phyloP scores from a whole-genome alignment of 2,329 filamentous ascomycete species.

The Cordyceps javanica region DNA sequence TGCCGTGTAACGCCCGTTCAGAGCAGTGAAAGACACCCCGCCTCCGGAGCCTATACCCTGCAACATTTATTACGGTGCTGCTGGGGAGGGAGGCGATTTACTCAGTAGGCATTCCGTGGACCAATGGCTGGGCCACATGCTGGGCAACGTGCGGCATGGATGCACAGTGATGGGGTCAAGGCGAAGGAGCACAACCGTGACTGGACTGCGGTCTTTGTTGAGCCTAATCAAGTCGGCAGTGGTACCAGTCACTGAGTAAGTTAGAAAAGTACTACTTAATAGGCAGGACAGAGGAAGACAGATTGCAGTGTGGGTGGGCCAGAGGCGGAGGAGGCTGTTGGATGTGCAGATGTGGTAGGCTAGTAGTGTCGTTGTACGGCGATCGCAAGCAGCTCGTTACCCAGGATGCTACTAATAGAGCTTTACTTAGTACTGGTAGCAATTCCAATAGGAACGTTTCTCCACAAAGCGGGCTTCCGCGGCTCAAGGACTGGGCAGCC shows the following conservation, averaged over 20 bases:
- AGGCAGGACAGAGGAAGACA: neutral
- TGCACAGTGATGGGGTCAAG: conserved; percentile 7
- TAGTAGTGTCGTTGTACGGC: neutral
- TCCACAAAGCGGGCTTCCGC: conserved; percentile 8
- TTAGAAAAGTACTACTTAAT: neutral
- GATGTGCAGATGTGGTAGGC: conserved; percentile 4
- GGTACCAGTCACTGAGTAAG: neutral
- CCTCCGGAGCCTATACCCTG: conserved; percentile 5
- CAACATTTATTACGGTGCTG: neutral
- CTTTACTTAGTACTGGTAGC: neutral
- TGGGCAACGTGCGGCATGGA: conserved; percentile 18
- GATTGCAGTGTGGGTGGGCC: conserved; percentile 13
- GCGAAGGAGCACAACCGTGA: neutral
- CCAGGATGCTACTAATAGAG: neutral
- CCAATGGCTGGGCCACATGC: conserved; percentile 41
- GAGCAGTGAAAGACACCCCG: neutral
- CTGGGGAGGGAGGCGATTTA: neutral
- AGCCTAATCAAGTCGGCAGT: neutral
- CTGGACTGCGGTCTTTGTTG: conserved; percentile 2
- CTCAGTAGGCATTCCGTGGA: conserved; percentile 22
- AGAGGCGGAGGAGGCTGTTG: conserved; percentile 6
- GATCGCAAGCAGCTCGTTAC: neutral
- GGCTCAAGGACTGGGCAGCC: neutral
- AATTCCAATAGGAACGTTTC: neutral
- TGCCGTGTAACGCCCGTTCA: neutral